Base-by-base conservation (phyloP, 305 asterid genomes). In the Fraxinus velutina region DNA sequence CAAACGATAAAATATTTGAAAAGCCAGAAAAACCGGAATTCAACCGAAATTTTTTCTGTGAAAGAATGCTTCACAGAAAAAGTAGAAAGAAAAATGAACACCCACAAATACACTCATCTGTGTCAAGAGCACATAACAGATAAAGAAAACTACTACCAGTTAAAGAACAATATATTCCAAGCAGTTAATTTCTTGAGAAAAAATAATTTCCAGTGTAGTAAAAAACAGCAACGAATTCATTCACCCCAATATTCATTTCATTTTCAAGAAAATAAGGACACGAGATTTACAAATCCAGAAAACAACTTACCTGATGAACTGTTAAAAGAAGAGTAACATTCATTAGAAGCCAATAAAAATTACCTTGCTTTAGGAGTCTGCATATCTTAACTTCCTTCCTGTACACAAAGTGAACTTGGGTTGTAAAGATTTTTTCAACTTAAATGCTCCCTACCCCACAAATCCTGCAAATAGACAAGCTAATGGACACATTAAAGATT, bases 321-420 rank as follows among this genome's bases (percentile, higher is more conserved):
- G 32, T 15, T 75, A 76, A 76, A 52, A 66, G 75, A 77, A 33
- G 86, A 75, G 19, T 78, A 81, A n/a, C 24, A 88, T 55, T 82
- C 79, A 81, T 44, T 81, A 72, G 80, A 76, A 52, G 85, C 74
- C 83, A 83, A 78, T 83, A 85, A 85, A 87, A 86, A 87, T 86
- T 88, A 88, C 94, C 96, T 90, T 86, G 90, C 83, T 85, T 86
- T 92, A 78, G 93, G 94, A 77, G 93, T 92, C 90, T 92, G 91
- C 93, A 92, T 90, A 84, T 86, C 86, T 86, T 84, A 84, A 81
- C 85, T 62, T 66, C 71, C 79, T 81, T 64, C 75, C 75, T 77
- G 88, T 34, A 76, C 79, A 80, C 81, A 76, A 75, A 86, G 83
- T 84, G 76, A 84, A 83, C 79, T 50, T 33, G 36, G 78, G 8